These are phyloP conservation scores for Berkeleyomyces rouxiae DNA, from an alignment of 2,329 filamentous ascomycete genomes.

Conservation along the genomic window DNA sequence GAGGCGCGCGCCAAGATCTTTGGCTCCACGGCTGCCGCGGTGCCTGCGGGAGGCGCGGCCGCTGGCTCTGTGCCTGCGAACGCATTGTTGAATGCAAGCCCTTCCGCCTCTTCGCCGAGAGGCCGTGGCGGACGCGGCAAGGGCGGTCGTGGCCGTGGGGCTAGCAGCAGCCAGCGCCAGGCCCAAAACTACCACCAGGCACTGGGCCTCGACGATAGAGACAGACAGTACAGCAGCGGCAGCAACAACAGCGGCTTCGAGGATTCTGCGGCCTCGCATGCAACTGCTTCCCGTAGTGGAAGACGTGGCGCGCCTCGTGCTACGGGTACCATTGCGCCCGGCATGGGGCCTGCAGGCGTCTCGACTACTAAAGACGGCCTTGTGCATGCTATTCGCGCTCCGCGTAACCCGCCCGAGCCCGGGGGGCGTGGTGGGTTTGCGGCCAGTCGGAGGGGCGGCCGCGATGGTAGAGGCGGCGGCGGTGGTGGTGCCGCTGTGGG, in stretches of 20 bases:
- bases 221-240: not conserved
- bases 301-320: not conserved
- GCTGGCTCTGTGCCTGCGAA: not conserved
- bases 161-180: constrained; percentile 18
- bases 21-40: constrained; percentile 31
- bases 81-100: not conserved
- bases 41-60: constrained; percentile 16
- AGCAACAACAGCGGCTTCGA: not conserved
- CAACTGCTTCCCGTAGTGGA: not conserved
- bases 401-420: constrained; percentile 55
- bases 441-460: not conserved
- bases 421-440: constrained; percentile 64
- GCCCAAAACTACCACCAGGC: not conserved
- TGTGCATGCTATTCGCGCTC: constrained; percentile 53
- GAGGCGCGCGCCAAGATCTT: constrained; percentile 80
- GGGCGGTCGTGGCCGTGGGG: constrained; percentile 26
- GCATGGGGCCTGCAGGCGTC: constrained; percentile 22
- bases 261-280: not conserved
- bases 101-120: not conserved
- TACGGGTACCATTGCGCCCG: not conserved
- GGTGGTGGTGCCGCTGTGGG: not conserved
- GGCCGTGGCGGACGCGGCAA: constrained; percentile 24
- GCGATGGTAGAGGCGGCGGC: not conserved
- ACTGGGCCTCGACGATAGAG: not conserved
- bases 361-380: constrained; percentile 45